These are phyloP conservation scores for Microdochium bolleyi DNA, from an alignment of 2,329 filamentous ascomycete genomes.

Conservation along the genomic window DNA sequence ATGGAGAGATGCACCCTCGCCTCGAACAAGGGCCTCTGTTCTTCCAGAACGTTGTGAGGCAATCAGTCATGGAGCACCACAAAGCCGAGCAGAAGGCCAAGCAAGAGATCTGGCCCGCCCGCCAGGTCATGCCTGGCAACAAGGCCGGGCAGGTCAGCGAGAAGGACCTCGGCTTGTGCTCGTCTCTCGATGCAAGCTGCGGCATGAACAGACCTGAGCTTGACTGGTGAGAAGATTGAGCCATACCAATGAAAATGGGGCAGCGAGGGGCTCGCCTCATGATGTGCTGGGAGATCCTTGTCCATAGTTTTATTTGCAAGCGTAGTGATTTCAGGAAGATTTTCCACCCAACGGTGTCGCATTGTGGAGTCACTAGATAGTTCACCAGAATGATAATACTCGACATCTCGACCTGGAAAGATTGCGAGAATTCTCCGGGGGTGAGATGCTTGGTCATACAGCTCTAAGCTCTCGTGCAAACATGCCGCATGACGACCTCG, in stretches of 20 bases:
- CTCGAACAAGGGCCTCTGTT: slow-evolving; percentile 51
- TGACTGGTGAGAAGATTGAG: background rate
- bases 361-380: no score
- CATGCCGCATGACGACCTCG: no score
- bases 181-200: background rate
- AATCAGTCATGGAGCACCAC: slow-evolving; percentile 37
- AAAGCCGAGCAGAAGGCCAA: slow-evolving; percentile 34
- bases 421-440: no score
- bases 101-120: slow-evolving; percentile 44
- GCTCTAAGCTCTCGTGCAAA: no score
- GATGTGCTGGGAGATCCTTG: background rate
- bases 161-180: background rate
- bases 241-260: background rate
- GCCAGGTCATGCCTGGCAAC: slow-evolving; percentile 23
- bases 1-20: slow-evolving; percentile 53
- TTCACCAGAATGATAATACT: no score
- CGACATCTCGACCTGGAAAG: no score
- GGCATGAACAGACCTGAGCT: background rate
- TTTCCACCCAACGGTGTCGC: no score
- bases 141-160: slow-evolving; percentile 1
- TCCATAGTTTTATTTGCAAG: no score
- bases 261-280: background rate
- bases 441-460: no score
- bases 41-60: slow-evolving; percentile 44
- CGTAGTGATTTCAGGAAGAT: no score